Conservation (phyloP, 768 basidiomycete genomes). For the Hygrophorus pudorinus region DNA sequence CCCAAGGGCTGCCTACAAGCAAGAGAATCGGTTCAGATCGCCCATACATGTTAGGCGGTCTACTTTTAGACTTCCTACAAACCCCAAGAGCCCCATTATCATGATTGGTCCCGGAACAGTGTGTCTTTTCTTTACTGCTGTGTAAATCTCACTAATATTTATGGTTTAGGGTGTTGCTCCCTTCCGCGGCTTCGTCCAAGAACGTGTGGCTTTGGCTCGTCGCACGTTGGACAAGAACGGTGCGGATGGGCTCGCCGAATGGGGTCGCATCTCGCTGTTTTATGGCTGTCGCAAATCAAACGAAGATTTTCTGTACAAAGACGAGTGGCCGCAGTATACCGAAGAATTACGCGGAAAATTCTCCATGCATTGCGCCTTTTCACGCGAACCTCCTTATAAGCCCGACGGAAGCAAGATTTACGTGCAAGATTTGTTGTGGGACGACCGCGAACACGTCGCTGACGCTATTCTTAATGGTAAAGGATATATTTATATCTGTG, state of each 20-base stretch:
- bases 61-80: conserved; percentile 94
- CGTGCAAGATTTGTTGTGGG: conserved; percentile 95
- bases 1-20: conserved; percentile 77
- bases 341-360: conserved; percentile 90
- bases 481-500: conserved; percentile 96
- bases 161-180: conserved; percentile 86
- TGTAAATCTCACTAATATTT: conserved; percentile 3
- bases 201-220: conserved; percentile 91
- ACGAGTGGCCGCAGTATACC: conserved; percentile 88
- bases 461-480: conserved; percentile 89
- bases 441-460: conserved; percentile 73
- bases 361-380: conserved; percentile 81
- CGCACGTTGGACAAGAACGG: conserved; percentile 95
- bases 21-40: conserved; percentile 63
- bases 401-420: conserved; percentile 94
- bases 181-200: conserved; percentile 98
- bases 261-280: conserved; percentile 92
- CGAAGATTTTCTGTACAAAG: conserved; percentile 89
- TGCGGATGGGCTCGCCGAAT: conserved; percentile 83
- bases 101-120: conserved; percentile 99
- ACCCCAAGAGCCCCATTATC: conserved; percentile 96
- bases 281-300: conserved; percentile 88
- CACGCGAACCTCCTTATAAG: conserved; percentile 77
- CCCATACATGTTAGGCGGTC: conserved; percentile 94
- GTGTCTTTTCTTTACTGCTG: conserved; percentile 24